These are phyloP conservation scores for Yamadazyma aaseri DNA, from an alignment of 1,139 yeast species.

Conservation along the genomic window DNA sequence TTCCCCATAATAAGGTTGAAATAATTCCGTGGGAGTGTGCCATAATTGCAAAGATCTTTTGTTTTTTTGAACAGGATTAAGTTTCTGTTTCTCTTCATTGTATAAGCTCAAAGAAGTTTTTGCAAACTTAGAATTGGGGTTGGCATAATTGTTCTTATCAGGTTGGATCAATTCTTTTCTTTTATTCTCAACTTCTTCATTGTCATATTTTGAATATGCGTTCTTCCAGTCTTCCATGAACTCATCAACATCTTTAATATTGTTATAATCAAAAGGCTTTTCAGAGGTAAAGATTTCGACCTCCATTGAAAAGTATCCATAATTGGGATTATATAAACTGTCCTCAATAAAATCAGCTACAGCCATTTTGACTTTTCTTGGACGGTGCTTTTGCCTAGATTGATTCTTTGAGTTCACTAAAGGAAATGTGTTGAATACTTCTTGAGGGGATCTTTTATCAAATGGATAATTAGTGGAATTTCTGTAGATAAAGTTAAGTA, in stretches of 20 bases:
- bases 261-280: conserved; percentile 58
- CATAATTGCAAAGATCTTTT: conserved; percentile 65
- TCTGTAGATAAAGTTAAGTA: conserved; percentile 38
- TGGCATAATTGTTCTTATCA: conserved; percentile 14
- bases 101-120: conserved; percentile 32
- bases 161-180: conserved; percentile 15
- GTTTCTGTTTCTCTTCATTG: conserved; percentile 25
- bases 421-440: conserved; percentile 40
- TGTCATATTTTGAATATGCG: conserved; percentile 61
- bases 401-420: conserved; percentile 46
- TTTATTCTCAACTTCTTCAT: conserved; percentile 17
- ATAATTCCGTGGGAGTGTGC: conserved; percentile 90
- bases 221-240: conserved; percentile 68
- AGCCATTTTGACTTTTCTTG: conserved; percentile 65
- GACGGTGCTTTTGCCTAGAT: conserved; percentile 48
- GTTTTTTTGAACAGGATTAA: conserved; percentile 14
- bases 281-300: conserved; percentile 73
- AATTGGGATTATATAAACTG: conserved; percentile 74
- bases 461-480: conserved; percentile 49
- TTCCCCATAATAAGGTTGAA: conserved; percentile 81
- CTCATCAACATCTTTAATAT: conserved; percentile 63
- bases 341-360: conserved; percentile 82
- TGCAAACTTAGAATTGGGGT: conserved; percentile 29
- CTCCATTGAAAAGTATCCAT: conserved; percentile 79
- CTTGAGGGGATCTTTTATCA: conserved; percentile 37